Base-by-base conservation (phyloP, 2,329 filamentous ascomycete species). In the Fusarium ramigenum region DNA sequence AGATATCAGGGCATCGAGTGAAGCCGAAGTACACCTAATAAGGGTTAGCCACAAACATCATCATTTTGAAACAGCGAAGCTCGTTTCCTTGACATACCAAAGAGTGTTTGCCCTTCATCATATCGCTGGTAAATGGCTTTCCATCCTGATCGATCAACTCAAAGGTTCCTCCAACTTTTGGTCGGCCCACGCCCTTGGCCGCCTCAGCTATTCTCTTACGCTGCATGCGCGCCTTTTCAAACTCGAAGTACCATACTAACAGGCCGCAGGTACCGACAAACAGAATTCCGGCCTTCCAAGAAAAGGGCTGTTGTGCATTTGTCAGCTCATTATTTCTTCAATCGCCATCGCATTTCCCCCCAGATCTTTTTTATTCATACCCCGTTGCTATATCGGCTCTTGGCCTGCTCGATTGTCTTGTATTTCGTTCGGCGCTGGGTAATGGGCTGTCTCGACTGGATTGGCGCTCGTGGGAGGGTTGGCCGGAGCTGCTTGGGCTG, bases 1-100 rank as follows among this genome's bases (percentile, higher is more conserved):
- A 99, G 81, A 99, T 99, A 82, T 99, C 96, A 30, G 96, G 96
- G 82, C 96, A 99, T 83, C 98, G 95, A 14, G 94, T 96, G 88
- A 99, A 99, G 79, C 96, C 96, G 81, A 99, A 99, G 85, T 99
- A 99, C 42, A 98, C 91, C 94, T 96, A 74, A 4, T 7, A 15
- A 40, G 18, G 46, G 62, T 76, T 65, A 77, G 68, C 39, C 21
- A 47, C 28, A n/a, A 37, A n/a, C 18, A 11, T n/a, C 40, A 16
- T 36, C 34, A 4, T 30, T 28, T 44, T 56, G 47, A 15, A 21
- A 18, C 12, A 23, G 5, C n/a, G 10, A 21, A 12, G 21, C 25
- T 19, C 18, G 34, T 19, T 37, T 32, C 23, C 37, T 42, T 43
- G 34, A 85, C 90, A 61, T 83, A 93, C 93, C 84, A 97, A 83